Evolutionary conservation across 345 rosid genomes (phyloP).

Genomic region (Syzygium aqueum): DNA sequence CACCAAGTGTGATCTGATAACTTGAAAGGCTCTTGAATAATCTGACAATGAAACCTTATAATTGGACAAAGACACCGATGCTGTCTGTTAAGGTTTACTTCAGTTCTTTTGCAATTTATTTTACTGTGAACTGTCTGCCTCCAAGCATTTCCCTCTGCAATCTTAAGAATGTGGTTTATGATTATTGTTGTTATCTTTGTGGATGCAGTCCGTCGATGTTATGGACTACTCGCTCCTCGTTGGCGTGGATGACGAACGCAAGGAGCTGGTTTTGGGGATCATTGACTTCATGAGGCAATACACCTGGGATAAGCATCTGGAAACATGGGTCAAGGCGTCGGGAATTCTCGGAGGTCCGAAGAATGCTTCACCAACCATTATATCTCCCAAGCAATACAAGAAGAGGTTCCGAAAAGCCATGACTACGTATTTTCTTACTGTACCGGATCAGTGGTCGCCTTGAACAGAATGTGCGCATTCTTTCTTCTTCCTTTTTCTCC

Average conservation of each 20-base stretch:
- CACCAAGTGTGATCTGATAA: not conserved
- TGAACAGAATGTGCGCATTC: constrained; percentile 12
- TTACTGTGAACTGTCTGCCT: not conserved
- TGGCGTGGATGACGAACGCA: constrained; percentile 81
- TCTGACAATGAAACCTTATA: not conserved
- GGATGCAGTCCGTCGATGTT: constrained; percentile 65
- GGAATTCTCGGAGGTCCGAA: constrained; percentile 84
- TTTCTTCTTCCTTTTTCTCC: not conserved
- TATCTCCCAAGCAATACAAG: constrained; percentile 93
- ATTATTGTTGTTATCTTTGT: not conserved
- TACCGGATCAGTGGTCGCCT: constrained; percentile 88
- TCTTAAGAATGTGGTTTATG: not conserved
- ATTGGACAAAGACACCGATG: not conserved
- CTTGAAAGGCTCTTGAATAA: not conserved
- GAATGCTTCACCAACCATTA: constrained; percentile 75
- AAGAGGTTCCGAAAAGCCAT: constrained; percentile 91
- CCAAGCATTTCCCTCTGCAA: not conserved
- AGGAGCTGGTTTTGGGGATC: constrained; percentile 89
- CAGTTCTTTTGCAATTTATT: not conserved
- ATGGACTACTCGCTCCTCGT: constrained; percentile 98
- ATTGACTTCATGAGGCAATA: constrained; percentile 98
- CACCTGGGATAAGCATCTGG: constrained; percentile 99
- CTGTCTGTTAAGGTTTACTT: not conserved
- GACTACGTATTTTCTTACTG: constrained; percentile 87
- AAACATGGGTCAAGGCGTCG: constrained; percentile 93